phyloP scores from a whole-genome alignment of 306 rosid genomes.

The Quercus agrifolia region DNA sequence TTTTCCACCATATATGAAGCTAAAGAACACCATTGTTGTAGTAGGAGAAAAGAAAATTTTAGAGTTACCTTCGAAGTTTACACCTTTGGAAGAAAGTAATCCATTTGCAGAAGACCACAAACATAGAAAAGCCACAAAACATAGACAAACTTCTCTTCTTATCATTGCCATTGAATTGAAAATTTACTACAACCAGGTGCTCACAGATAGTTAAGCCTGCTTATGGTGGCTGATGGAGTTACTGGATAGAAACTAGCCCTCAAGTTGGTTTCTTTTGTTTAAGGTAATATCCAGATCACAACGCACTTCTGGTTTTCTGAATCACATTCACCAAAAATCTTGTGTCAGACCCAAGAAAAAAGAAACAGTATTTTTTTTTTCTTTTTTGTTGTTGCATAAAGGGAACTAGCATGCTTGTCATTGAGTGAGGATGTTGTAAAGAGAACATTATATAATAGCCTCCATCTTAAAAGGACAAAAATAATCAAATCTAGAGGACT shows the following conservation, averaged over 20 bases:
- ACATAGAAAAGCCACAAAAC: constrained; percentile 49
- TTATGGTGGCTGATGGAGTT: constrained; percentile 25
- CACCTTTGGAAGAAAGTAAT: constrained; percentile 91
- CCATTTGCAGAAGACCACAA: constrained; percentile 53
- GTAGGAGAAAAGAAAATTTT: neutral
- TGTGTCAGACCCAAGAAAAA: constrained; percentile 48
- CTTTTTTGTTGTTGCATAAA: constrained; percentile 39
- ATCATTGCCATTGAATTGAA: constrained; percentile 38
- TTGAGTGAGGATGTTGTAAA: constrained; percentile 43
- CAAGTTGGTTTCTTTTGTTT: constrained; percentile 29
- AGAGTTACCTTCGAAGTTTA: constrained; percentile 86
- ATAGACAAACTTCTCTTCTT: constrained; percentile 43
- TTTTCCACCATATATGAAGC: constrained; percentile 8
- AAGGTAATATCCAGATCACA: constrained; percentile 50
- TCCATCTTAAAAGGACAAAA: constrained; percentile 19
- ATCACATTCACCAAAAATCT: constrained; percentile 62
- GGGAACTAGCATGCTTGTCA: constrained; percentile 80
- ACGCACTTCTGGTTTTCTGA: constrained; percentile 55
- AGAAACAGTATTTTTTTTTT: constrained; percentile 12
- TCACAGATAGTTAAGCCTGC: constrained; percentile 23
- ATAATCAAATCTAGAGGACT: constrained; percentile 27
- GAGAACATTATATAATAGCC: constrained; percentile 36
- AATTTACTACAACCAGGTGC: constrained; percentile 30
- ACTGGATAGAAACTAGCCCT: constrained; percentile 21
- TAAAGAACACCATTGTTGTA: neutral